Evolutionary conservation across 139 green algal genomes (phyloP).

Genomic region (Chlorella sp.): DNA sequence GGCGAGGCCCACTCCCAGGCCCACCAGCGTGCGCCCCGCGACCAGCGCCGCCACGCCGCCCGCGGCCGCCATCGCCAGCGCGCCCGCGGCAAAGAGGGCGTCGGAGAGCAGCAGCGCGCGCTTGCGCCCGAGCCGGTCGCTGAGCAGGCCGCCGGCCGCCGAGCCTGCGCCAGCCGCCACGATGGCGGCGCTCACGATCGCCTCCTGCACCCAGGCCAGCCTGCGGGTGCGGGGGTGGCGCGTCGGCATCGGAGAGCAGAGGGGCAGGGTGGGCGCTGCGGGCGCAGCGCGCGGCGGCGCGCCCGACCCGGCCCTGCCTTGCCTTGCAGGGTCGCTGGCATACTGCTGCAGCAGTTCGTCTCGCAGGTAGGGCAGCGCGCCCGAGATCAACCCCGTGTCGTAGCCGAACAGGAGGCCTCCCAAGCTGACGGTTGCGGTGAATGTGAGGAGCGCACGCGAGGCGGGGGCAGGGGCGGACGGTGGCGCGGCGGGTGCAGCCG

Average conservation of each 20-base stretch:
- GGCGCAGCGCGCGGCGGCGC: neutral
- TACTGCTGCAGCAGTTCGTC: slow-evolving; percentile 61
- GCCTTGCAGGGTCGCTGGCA: slow-evolving; percentile 17
- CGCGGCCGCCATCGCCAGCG: slow-evolving; percentile 48
- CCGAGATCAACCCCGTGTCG: slow-evolving; percentile 60
- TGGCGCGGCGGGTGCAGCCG: no score
- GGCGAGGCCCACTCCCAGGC: slow-evolving; percentile 61
- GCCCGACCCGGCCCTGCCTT: neutral
- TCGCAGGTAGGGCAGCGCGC: slow-evolving; percentile 74
- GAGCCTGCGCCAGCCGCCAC: slow-evolving; percentile 51
- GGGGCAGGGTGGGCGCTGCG: neutral
- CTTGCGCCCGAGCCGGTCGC: slow-evolving; percentile 48
- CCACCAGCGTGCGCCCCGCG: slow-evolving; percentile 53
- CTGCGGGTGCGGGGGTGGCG: neutral
- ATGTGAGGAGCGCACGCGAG: no score
- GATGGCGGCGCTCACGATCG: slow-evolving; percentile 58
- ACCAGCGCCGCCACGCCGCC: slow-evolving; percentile 28
- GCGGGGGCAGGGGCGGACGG: no score
- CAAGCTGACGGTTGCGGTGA: no score
- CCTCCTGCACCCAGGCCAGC: slow-evolving; percentile 40
- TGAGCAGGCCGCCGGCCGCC: slow-evolving; percentile 50
- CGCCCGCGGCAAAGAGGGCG: slow-evolving; percentile 50
- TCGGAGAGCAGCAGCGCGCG: slow-evolving; percentile 43
- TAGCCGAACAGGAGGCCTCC: slow-evolving; percentile 67
- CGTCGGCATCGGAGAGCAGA: neutral